Percentiles rank a stretch among this genome's conserved stretches.
These are phyloP conservation scores for Zygoascus flipseniorum DNA, from an alignment of 805 yeast genomes.

Conservation along the genomic window DNA sequence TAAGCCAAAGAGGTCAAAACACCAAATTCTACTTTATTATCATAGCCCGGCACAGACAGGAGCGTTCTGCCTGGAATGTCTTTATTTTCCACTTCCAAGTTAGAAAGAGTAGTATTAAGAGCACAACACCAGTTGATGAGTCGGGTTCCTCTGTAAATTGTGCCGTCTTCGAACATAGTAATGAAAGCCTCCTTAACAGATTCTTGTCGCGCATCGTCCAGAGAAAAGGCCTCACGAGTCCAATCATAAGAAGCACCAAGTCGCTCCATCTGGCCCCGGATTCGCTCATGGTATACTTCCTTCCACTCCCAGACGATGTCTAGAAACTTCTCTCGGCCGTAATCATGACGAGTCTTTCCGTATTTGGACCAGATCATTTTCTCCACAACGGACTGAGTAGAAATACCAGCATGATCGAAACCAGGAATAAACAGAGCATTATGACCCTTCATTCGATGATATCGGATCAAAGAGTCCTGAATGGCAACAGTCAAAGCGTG, in stretches of 20 bases:
- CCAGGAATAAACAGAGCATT: constrained; percentile 92
- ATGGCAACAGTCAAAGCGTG: constrained; percentile 94
- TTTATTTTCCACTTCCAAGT: constrained; percentile 92
- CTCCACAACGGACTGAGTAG: constrained; percentile 97
- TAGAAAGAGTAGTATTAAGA: constrained; percentile 89
- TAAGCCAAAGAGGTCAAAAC: constrained; percentile 93
- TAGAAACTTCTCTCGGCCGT: constrained; percentile 84
- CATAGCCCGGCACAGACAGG: constrained; percentile 83
- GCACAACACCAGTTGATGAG: constrained; percentile 95
- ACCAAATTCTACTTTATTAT: constrained; percentile 88
- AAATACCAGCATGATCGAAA: constrained; percentile 98
- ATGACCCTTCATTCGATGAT: constrained; percentile 94
- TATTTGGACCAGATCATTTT: constrained; percentile 87
- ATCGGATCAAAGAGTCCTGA: constrained; percentile 89
- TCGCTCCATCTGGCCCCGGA: constrained; percentile 72
- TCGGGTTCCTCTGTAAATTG: constrained; percentile 87
- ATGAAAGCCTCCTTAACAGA: constrained; percentile 91
- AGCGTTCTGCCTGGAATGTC: constrained; percentile 75
- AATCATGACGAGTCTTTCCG: constrained; percentile 86
- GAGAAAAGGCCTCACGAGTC: constrained; percentile 89
- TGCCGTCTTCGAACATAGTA: constrained; percentile 86
- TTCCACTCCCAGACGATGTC: constrained; percentile 98
- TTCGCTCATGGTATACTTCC: constrained; percentile 80
- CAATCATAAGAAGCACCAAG: constrained; percentile 98
- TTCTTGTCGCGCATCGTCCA: constrained; percentile 65